These are phyloP conservation scores for Aspergillus olivimuriae DNA, from an alignment of 495 filamentous ascomycete genomes.

Conservation along the genomic window DNA sequence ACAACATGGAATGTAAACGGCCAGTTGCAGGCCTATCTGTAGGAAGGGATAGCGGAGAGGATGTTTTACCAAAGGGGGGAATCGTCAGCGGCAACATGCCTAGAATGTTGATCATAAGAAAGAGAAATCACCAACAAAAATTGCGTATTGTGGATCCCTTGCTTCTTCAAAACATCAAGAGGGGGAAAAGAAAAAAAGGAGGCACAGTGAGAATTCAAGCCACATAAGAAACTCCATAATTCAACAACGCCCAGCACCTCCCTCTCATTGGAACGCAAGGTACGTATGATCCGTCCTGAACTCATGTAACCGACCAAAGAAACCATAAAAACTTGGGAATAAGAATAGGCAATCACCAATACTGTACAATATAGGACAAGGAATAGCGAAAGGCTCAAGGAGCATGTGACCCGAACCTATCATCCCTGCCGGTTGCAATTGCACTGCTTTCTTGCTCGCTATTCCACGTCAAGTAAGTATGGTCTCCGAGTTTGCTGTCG, in stretches of 20 bases:
- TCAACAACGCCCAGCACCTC: not conserved
- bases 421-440: conserved; percentile 48
- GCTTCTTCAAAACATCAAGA: no score
- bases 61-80: conserved; percentile 15
- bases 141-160: no score
- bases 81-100: no score
- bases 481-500: conserved; percentile 90
- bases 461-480: conserved; percentile 97
- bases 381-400: conserved; percentile 12
- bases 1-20: conserved; percentile 13
- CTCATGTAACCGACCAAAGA: not conserved
- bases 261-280: no score
- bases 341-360: not conserved
- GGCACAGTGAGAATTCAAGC: not conserved
- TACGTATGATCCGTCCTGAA: no score
- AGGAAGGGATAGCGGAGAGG: no score
- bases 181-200: no score
- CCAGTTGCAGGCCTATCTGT: not conserved
- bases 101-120: not conserved
- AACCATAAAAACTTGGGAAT: not conserved
- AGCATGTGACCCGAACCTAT: conserved; percentile 19
- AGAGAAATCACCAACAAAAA: no score
- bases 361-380: not conserved
- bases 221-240: not conserved
- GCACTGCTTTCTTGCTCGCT: conserved; percentile 66